phyloP scores from a whole-genome alignment of 129 eudicot species.

The Flaveria linearis region DNA sequence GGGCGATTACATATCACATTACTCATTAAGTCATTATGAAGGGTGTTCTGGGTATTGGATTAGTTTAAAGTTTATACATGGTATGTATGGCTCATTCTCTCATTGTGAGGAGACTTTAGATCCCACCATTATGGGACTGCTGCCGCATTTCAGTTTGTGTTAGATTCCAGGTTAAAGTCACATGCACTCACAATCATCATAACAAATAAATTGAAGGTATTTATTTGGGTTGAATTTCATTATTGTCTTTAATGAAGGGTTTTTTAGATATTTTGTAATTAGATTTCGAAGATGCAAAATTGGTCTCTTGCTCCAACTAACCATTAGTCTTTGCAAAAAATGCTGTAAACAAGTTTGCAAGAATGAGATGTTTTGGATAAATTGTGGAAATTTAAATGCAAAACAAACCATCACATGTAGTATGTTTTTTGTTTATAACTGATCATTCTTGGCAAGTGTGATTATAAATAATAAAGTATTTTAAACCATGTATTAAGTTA shows the following conservation, averaged over 20 bases:
- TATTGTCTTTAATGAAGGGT: neutral
- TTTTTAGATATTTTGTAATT: neutral
- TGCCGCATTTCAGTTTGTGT: neutral
- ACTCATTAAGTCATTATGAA: neutral
- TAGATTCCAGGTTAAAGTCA: neutral
- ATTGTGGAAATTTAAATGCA: neutral
- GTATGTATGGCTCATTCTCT: neutral
- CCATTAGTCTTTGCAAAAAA: neutral
- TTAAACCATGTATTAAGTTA: neutral
- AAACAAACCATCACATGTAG: conserved; percentile 2
- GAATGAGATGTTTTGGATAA: neutral
- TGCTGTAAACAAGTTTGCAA: neutral
- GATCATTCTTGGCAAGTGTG: neutral
- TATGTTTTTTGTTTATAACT: neutral
- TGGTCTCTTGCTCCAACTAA: neutral
- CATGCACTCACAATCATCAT: neutral
- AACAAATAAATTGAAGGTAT: neutral
- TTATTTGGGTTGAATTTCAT: too few species aligned
- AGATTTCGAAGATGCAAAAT: too few species aligned
- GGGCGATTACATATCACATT: neutral
- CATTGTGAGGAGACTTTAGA: neutral
- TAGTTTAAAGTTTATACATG: neutral
- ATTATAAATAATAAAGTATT: neutral
- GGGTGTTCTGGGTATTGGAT: neutral
- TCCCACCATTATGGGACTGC: neutral